Evolutionary conservation across 2,329 filamentous ascomycete species (phyloP).

Genomic region (Pseudofabraea citricarpa): DNA sequence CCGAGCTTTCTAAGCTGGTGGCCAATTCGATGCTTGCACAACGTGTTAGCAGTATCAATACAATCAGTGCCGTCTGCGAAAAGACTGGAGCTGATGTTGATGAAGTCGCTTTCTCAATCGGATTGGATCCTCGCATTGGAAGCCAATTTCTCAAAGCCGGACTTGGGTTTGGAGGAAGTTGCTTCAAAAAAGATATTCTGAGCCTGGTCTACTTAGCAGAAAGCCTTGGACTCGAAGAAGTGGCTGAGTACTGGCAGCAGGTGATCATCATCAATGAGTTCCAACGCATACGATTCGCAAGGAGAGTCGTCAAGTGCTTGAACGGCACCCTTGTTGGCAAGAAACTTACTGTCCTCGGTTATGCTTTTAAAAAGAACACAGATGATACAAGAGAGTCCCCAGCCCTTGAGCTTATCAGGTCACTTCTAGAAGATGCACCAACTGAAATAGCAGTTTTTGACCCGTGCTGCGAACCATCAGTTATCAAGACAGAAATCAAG

Average conservation of each 20-base stretch:
- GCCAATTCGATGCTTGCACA: conserved; percentile 79
- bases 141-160: conserved; percentile 68
- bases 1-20: conserved; percentile 73
- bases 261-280: conserved; percentile 75
- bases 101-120: conserved; percentile 63
- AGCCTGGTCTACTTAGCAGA: conserved; percentile 71
- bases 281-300: conserved; percentile 64
- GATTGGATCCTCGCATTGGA: conserved; percentile 68
- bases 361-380: conserved; percentile 77
- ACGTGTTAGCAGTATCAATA: conserved; percentile 76
- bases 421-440: conserved; percentile 59
- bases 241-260: conserved; percentile 70
- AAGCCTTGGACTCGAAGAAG: conserved; percentile 62
- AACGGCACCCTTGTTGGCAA: conserved; percentile 66
- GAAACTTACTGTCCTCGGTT: conserved; percentile 69
- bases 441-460: conserved; percentile 65
- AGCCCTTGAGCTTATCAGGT: conserved; percentile 62
- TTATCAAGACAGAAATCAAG: conserved; percentile 35
- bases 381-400: conserved; percentile 69
- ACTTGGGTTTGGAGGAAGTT: conserved; percentile 75
- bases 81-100: conserved; percentile 70
- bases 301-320: conserved; percentile 59
- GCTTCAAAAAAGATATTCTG: conserved; percentile 77
- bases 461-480: conserved; percentile 40
- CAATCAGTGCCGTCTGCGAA: conserved; percentile 76